Conservation (phyloP, 2,329 filamentous ascomycete genomes). For the Trichoderma semiorbis region DNA sequence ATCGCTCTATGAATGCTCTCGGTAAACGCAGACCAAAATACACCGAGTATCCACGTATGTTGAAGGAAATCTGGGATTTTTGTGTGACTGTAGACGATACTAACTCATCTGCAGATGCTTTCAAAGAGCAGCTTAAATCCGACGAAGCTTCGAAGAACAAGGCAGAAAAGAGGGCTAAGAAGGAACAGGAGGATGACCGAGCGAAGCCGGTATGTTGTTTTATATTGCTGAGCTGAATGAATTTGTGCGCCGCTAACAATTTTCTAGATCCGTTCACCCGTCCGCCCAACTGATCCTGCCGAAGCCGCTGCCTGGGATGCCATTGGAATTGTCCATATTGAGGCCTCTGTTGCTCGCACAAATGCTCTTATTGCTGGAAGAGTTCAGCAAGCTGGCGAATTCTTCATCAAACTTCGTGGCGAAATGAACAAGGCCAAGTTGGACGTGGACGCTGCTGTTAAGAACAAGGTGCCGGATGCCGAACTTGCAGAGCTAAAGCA, state of each 20-base stretch:
- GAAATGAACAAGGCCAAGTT: constrained; percentile 48
- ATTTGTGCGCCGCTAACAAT: background rate
- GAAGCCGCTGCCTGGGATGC: constrained; percentile 53
- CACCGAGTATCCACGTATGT: constrained; percentile 43
- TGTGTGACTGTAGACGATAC: background rate
- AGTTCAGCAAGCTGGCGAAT: constrained; percentile 50
- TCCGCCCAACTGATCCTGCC: constrained; percentile 42
- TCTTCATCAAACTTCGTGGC: constrained; percentile 46
- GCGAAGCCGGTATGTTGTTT: constrained; percentile 37
- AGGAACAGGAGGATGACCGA: constrained; percentile 39
- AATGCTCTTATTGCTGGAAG: constrained; percentile 42
- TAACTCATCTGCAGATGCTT: constrained; percentile 32
- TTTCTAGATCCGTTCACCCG: constrained; percentile 38
- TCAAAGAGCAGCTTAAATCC: constrained; percentile 46
- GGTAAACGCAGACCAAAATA: constrained; percentile 45
- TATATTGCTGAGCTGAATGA: background rate
- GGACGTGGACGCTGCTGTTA: constrained; percentile 42
- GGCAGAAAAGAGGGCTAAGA: constrained; percentile 44
- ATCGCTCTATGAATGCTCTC: constrained; percentile 39
- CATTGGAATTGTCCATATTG: constrained; percentile 48
- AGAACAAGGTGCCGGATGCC: constrained; percentile 39
- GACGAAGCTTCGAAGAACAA: constrained; percentile 46
- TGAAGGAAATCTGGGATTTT: background rate
- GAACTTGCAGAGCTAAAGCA: constrained; percentile 39
- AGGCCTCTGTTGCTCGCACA: constrained; percentile 37